Evolutionary conservation across 2,329 filamentous ascomycete genomes (phyloP).

Genomic region (Tolypocladium album): DNA sequence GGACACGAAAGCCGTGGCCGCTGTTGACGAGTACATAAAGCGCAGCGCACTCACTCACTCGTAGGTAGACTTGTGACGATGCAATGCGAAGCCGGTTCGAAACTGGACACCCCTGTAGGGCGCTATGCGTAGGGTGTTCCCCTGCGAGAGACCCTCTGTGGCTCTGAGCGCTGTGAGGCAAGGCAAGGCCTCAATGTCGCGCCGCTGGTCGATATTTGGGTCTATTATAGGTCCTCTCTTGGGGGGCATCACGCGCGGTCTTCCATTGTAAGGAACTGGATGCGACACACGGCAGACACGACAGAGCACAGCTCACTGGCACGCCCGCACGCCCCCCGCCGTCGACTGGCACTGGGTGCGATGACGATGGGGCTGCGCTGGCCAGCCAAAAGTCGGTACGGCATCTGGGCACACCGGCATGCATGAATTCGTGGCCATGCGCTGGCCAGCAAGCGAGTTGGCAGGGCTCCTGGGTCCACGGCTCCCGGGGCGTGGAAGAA

Average conservation of each 20-base stretch:
- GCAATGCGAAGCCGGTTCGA: constrained; percentile 1
- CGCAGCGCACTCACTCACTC: not conserved
- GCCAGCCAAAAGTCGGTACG: constrained; percentile 1
- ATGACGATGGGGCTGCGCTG: not conserved
- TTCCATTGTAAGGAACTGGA: not conserved
- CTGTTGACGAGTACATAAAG: not conserved
- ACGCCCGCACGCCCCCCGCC: not conserved
- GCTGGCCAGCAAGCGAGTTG: constrained; percentile 7
- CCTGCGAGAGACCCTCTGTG: not conserved
- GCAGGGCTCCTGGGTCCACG: not conserved
- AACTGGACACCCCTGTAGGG: constrained; percentile 2
- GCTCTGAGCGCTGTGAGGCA: not conserved
- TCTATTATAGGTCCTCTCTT: not conserved
- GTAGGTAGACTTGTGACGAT: not conserved
- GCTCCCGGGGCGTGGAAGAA: not conserved
- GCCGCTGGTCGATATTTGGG: not conserved
- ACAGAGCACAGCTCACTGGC: not conserved
- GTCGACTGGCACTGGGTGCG: not conserved
- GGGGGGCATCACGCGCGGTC: not conserved
- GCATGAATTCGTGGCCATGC: constrained; percentile 19
- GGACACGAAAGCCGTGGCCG: not conserved
- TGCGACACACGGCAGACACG: not conserved
- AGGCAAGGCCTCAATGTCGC: not conserved
- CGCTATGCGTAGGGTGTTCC: not conserved
- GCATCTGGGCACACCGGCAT: constrained; percentile 10